These are phyloP conservation scores for Ramicandelaber brevisporus DNA, from an alignment of 192 early-diverging fungal species.

Conservation along the genomic window DNA sequence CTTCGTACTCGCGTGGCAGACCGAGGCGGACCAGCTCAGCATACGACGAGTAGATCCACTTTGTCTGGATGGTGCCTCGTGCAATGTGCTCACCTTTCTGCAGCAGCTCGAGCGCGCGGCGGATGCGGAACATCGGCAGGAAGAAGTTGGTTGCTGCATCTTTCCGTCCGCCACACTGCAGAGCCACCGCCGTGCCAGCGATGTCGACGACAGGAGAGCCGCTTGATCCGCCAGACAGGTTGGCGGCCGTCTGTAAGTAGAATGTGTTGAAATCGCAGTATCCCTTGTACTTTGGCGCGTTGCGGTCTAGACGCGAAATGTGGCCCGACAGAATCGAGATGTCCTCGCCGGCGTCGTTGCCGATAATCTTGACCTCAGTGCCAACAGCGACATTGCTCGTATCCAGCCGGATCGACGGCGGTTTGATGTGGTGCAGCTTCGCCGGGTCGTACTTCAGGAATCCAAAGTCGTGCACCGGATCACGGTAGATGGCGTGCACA, in stretches of 20 bases:
- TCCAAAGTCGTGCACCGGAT: conserved; percentile 68
- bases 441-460: conserved; percentile 46
- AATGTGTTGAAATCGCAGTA: conserved; percentile 69
- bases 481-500: conserved; percentile 42
- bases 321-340: conserved; percentile 48
- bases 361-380: conserved; percentile 49
- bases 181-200: conserved; percentile 42
- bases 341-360: conserved; percentile 61
- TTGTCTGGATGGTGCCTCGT: conserved; percentile 51
- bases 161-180: conserved; percentile 46
- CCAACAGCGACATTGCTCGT: conserved; percentile 46
- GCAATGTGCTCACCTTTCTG: conserved; percentile 24
- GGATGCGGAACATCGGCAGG: conserved; percentile 46
- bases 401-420: conserved; percentile 33
- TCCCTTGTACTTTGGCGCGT: conserved; percentile 37
- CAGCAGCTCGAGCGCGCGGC: conserved; percentile 30
- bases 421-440: conserved; percentile 38
- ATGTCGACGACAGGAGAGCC: conserved; percentile 58
- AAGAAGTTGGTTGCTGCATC: conserved; percentile 46
- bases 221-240: conserved; percentile 47
- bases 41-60: conserved; percentile 39
- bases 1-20: conserved; percentile 33
- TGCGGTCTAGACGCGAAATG: conserved; percentile 43
- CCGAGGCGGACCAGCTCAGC: conserved; percentile 47
- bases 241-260: conserved; percentile 49